Evolutionary conservation across 345 rosid genomes (phyloP).

Genomic region (Citrus mangshanensis): DNA sequence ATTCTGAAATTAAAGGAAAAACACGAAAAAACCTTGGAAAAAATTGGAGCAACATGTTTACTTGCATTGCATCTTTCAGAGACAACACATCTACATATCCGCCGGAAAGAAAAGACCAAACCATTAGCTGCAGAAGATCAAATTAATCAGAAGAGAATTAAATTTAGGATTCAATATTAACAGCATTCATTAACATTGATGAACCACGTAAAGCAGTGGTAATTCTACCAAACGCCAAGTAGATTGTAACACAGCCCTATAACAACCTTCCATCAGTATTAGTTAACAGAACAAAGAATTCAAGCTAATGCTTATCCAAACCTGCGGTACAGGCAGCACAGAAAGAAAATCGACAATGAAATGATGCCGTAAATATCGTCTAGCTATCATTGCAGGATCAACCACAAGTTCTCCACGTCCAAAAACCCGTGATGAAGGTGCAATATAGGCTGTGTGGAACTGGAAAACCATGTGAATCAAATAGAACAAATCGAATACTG

Average conservation of each 20-base stretch:
- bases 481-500: conserved; percentile 59
- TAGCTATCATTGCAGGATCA: conserved; percentile 71
- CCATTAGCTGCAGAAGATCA: conserved; percentile 50
- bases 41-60: conserved; percentile 52
- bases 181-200: background rate
- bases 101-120: conserved; percentile 58
- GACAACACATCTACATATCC: conserved; percentile 58
- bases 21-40: conserved; percentile 74
- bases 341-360: conserved; percentile 74
- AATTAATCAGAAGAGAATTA: background rate
- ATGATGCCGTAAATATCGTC: conserved; percentile 50
- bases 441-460: conserved; percentile 78
- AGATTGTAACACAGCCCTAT: background rate
- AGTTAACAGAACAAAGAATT: background rate
- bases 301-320: conserved; percentile 15
- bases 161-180: background rate
- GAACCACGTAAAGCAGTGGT: background rate
- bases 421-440: conserved; percentile 86
- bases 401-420: conserved; percentile 95
- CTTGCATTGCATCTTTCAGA: conserved; percentile 57
- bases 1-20: conserved; percentile 73
- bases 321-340: conserved; percentile 84
- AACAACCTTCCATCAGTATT: background rate
- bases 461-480: conserved; percentile 70
- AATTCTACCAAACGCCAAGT: background rate